Percentiles rank a stretch among this genome's conserved stretches.
Evolutionary conservation across 2,329 filamentous ascomycete genomes (phyloP).

Genomic region (Pezicula radicicola): DNA sequence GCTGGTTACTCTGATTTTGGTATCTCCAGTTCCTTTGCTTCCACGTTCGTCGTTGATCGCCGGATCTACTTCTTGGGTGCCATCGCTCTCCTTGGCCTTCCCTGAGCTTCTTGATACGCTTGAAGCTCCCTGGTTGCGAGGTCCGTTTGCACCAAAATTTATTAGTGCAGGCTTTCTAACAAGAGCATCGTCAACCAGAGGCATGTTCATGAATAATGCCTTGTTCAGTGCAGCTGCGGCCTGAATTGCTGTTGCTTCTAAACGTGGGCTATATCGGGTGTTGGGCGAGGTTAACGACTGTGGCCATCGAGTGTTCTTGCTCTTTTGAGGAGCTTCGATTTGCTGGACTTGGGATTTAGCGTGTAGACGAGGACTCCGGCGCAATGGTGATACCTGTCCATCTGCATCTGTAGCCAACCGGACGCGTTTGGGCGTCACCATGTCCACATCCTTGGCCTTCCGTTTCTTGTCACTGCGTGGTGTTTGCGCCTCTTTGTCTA

Average conservation of each 20-base stretch:
- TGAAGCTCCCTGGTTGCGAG: conserved; percentile 20
- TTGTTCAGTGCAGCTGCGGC: not conserved
- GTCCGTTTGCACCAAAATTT: conserved; percentile 14
- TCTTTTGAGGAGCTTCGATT: not conserved
- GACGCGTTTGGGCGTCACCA: not conserved
- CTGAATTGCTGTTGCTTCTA: too few relatives aligned
- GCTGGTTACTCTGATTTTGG: too few relatives aligned
- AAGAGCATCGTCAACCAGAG: conserved; percentile 10
- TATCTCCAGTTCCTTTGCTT: too few relatives aligned
- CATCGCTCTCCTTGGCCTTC: not conserved
- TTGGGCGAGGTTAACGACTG: too few relatives aligned
- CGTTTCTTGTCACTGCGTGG: not conserved
- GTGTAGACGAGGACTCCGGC: not conserved
- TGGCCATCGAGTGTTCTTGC: too few relatives aligned
- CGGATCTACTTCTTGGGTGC: not conserved
- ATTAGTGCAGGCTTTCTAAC: conserved; percentile 18
- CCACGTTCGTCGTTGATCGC: too few relatives aligned
- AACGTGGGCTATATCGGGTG: too few relatives aligned
- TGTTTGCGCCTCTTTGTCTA: too few relatives aligned
- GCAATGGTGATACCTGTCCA: not conserved
- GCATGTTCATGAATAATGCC: not conserved
- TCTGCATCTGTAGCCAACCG: not conserved
- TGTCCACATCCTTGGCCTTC: not conserved
- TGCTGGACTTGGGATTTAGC: not conserved
- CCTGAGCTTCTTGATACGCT: not conserved